Evolutionary conservation across 257 asterid species (phyloP), one percentile per base, ranked within the genome.

Genomic region (Perilla frutescens): DNA sequence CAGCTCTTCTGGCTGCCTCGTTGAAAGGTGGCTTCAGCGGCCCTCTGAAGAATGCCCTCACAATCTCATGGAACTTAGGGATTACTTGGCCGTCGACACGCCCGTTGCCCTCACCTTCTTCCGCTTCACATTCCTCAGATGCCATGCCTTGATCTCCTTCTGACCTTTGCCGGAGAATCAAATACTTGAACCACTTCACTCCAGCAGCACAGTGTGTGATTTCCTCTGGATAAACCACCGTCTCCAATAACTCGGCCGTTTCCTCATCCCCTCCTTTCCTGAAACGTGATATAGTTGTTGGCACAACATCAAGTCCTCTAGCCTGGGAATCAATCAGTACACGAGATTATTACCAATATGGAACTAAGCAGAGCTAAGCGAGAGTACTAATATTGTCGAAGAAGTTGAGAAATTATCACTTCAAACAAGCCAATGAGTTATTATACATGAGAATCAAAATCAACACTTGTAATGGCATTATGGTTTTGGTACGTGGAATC

Each of bases 201-300:
- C 98, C 97, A 26, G 96, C 96, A 39, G 96, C 96, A 57, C 97
- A 94, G 66, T 94, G 98, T 31, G 96, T 90, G 11, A 91, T 91
- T 79, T 94, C 97, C 74, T 94, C 98, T 8, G 97, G 98, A 78
- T 94, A 94, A 51, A 94, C 76, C 61, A 91, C 96, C 1, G 74
- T 85, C 84, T 91, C 98, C 83, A 94, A 68, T 76, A 94, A 82
- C 43, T 79, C 90, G 7, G 97, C 98, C 14, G 98, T 91, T 80
- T 82, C 79, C 7, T 83, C 87, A 20, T 94, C 98, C 15, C 97
- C 95, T 44, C 97, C 96, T 79, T 85, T 94, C 29, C 91, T 83
- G 79, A 94, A 94, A 29, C 98, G 97, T 14, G 95, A 87, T 71
- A 94, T 90, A 29, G 98, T 94, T 41, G 96, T 90, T 58, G 98